Percentiles rank a stretch among this genome's conserved stretches.
These are phyloP conservation scores for Pichia sp. DNA, from an alignment of 1,139 yeast species.

Conservation along the genomic window DNA sequence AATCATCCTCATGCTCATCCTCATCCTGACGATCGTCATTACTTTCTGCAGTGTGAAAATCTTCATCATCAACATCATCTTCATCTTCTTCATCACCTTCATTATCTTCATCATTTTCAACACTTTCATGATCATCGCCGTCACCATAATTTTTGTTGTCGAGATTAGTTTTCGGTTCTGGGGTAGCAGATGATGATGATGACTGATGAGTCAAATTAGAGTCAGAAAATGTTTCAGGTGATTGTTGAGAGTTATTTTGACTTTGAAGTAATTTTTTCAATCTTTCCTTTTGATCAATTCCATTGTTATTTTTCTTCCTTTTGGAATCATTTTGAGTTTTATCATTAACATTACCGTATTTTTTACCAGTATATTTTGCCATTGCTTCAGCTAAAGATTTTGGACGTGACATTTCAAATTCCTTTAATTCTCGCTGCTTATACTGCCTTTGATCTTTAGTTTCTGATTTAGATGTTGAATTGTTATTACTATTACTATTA, in stretches of 20 bases:
- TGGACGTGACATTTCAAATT: conserved; percentile 30
- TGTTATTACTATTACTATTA: no score
- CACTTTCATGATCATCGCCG: background rate
- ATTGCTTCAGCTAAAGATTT: conserved; percentile 56
- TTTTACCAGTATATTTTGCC: conserved; percentile 51
- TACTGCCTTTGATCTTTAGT: background rate
- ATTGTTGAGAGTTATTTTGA: conserved; percentile 6
- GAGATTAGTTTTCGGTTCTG: background rate
- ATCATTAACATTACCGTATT: conserved; percentile 37
- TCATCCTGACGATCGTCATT: conserved; percentile 12
- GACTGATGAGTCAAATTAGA: no score
- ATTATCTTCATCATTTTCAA: background rate
- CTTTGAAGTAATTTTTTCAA: conserved; percentile 9
- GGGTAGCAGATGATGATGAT: background rate
- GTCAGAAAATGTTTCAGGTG: background rate
- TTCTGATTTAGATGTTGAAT: background rate
- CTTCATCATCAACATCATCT: conserved; percentile 13
- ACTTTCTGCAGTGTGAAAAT: conserved; percentile 14
- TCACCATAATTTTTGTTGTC: background rate
- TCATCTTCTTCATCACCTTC: conserved; percentile 1
- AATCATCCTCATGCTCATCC: conserved; percentile 19
- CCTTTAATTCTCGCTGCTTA: background rate
- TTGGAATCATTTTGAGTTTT: conserved; percentile 20
- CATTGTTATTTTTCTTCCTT: conserved; percentile 3
- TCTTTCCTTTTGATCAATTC: conserved; percentile 10